phyloP scores from a whole-genome alignment of 495 filamentous ascomycete species.

The Aspergillus panamensis region DNA sequence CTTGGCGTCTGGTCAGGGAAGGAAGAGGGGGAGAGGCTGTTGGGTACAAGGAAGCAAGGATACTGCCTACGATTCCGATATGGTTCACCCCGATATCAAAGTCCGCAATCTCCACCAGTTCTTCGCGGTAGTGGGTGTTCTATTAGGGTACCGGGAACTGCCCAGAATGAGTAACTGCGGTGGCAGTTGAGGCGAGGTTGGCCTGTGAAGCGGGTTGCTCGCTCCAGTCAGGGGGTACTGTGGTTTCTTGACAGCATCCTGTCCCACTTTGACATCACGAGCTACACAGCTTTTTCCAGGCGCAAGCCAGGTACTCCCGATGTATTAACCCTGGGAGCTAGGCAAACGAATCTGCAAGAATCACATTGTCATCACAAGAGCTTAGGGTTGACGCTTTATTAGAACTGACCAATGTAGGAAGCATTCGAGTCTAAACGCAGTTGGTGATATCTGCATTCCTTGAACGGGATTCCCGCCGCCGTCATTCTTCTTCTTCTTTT shows the following conservation, averaged over 20 bases:
- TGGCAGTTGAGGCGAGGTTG: conserved; percentile 9
- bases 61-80: conserved; percentile 9
- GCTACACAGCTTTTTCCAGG: conserved; percentile 6
- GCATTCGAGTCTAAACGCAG: conserved; percentile 27
- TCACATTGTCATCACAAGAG: conserved; percentile 25
- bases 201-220: conserved; percentile 14
- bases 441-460: conserved; percentile 37
- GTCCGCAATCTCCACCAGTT: not conserved
- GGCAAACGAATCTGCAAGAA: conserved; percentile 25
- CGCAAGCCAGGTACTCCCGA: conserved; percentile 14
- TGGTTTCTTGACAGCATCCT: conserved; percentile 19
- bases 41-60: conserved; percentile 7
- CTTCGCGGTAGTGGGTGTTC: conserved; percentile 1
- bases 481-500: conserved; percentile 11
- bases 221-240: conserved; percentile 22
- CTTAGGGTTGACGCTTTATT: conserved; percentile 13
- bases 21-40: not conserved
- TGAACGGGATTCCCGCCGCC: conserved; percentile 5
- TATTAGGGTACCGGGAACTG: conserved; percentile 16
- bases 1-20: conserved; percentile 7
- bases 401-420: conserved; percentile 19
- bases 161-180: conserved; percentile 7
- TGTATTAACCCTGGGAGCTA: conserved; percentile 7
- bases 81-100: conserved; percentile 18
- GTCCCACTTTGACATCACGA: conserved; percentile 18